Evolutionary conservation across 139 green algal species (phyloP).

Genomic region (Volvox africanus): DNA sequence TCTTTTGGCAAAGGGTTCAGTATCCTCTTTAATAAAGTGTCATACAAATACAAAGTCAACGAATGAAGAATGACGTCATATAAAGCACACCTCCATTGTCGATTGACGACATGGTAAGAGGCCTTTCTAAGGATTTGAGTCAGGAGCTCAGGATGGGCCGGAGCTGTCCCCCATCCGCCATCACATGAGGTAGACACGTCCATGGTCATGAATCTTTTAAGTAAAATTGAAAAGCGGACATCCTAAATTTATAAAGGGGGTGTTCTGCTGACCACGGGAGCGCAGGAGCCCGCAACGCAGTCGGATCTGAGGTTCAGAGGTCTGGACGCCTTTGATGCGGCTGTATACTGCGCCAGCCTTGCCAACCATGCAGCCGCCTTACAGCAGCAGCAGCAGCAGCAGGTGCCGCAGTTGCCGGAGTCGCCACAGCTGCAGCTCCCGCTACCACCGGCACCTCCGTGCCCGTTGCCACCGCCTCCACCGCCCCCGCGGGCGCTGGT

Average conservation of each 20-base stretch:
- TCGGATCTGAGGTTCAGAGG: slow-evolving; percentile 41
- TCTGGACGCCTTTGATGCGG: slow-evolving; percentile 41
- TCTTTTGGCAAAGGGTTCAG: no score
- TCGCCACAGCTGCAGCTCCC: background rate
- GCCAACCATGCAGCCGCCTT: slow-evolving; percentile 25
- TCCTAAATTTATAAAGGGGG: no score
- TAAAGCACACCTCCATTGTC: no score
- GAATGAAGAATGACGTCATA: no score
- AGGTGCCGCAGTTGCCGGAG: background rate
- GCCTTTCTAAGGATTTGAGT: no score
- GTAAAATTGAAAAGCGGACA: no score
- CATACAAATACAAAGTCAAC: no score
- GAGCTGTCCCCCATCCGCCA: background rate
- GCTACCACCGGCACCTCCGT: background rate
- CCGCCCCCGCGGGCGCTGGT: slow-evolving; percentile 20
- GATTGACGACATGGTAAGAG: no score
- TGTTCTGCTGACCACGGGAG: background rate
- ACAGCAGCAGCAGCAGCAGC: slow-evolving; percentile 38
- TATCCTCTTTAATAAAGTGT: no score
- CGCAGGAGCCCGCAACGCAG: slow-evolving; percentile 43
- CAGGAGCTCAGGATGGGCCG: no score
- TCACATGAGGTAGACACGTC: no score
- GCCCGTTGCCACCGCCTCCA: background rate
- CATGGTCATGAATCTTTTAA: no score
- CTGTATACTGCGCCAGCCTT: slow-evolving; percentile 37